These are phyloP conservation scores for Saccharomyces hybrid DNA, from an alignment of 1,139 yeast species.

Conservation along the genomic window DNA sequence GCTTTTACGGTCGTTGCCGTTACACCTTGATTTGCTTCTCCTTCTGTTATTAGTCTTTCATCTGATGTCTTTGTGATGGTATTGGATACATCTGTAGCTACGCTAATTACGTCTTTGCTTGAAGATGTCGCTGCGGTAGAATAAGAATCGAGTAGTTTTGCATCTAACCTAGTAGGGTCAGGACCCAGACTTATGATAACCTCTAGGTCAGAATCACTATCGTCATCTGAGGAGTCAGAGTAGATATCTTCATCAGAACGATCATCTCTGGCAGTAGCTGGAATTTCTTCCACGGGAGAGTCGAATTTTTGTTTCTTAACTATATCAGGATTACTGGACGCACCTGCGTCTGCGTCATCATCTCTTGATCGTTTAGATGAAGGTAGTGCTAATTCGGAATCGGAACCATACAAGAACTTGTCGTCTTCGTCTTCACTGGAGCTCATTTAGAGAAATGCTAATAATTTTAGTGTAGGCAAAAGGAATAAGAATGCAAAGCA, in stretches of 20 bases:
- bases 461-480: neutral
- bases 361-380: conserved; percentile 29
- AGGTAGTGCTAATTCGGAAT: conserved; percentile 36
- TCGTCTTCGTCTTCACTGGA: conserved; percentile 62
- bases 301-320: conserved; percentile 3
- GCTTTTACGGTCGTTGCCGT: conserved; percentile 30
- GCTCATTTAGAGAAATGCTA: conserved; percentile 16
- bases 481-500: neutral
- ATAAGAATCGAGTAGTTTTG: conserved; percentile 25
- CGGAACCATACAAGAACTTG: conserved; percentile 77
- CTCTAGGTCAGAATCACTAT: conserved; percentile 56
- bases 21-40: conserved; percentile 24
- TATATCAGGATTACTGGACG: conserved; percentile 11
- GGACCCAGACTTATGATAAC: conserved; percentile 50
- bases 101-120: conserved; percentile 4
- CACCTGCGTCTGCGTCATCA: conserved; percentile 13
- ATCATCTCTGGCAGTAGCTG: neutral
- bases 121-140: conserved; percentile 33
- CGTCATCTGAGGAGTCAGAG: conserved; percentile 36
- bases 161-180: conserved; percentile 31
- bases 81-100: conserved; percentile 4
- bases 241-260: conserved; percentile 8
- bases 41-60: conserved; percentile 30
- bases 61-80: conserved; percentile 8
- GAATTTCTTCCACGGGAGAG: conserved; percentile 13